Conservation (phyloP, 768 basidiomycete genomes). For the Leccinum variicolor region DNA sequence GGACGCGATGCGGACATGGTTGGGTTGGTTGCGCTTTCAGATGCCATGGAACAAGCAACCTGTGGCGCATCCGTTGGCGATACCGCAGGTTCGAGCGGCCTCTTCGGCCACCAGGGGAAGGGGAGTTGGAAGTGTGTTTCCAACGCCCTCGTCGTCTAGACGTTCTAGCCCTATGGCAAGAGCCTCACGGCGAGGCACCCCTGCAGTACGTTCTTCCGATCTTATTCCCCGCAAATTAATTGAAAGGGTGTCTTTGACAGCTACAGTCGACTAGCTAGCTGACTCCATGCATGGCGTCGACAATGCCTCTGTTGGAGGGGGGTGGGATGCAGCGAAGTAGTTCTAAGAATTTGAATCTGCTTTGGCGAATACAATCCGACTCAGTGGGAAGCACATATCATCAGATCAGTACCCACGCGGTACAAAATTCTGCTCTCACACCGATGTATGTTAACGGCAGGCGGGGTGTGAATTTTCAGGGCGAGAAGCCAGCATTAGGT, state of each 20-base stretch:
- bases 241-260: conserved; percentile 13
- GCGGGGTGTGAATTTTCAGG: conserved; percentile 25
- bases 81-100: conserved; percentile 21
- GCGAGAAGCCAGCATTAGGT: conserved; percentile 27
- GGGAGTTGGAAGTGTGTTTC: conserved; percentile 21
- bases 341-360: background rate
- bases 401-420: background rate
- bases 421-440: conserved; percentile 3
- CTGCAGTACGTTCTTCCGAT: conserved; percentile 21
- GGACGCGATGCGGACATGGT: conserved; percentile 30
- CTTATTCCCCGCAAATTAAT: conserved; percentile 27
- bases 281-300: conserved; percentile 3
- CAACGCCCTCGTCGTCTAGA: conserved; percentile 32
- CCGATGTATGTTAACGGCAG: conserved; percentile 2
- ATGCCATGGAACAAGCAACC: conserved; percentile 27
- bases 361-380: background rate
- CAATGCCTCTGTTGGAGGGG: background rate
- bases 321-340: background rate
- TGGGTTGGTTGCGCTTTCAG: conserved; percentile 28
- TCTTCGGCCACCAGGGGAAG: conserved; percentile 27
- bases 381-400: background rate
- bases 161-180: conserved; percentile 34
- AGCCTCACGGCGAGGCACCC: conserved; percentile 24
- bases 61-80: conserved; percentile 5
- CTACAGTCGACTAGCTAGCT: conserved; percentile 18